phyloP scores from a whole-genome alignment of 371 early-diverging fungal genomes.

The Basidiobolus meristosporus region DNA sequence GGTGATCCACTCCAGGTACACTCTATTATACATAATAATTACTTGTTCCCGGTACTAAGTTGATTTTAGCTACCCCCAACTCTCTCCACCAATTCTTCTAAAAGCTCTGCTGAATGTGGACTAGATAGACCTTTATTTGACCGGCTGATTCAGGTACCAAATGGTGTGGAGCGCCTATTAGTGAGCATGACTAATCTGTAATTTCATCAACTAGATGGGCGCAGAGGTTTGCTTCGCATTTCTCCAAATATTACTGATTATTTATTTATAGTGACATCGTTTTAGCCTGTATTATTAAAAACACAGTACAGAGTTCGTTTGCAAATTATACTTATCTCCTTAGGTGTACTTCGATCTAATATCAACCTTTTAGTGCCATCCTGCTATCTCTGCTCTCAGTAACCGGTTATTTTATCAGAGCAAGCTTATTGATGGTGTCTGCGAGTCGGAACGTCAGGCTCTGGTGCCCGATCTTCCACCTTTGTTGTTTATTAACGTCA shows the following conservation, averaged over 20 bases:
- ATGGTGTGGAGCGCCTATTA: background rate
- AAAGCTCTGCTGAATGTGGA: slow-evolving; percentile 20
- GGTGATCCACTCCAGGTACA: slow-evolving; percentile 65
- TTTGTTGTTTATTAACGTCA: slow-evolving; percentile 38
- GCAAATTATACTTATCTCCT: background rate
- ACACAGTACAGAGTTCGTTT: slow-evolving; percentile 64
- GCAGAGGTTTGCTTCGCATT: background rate
- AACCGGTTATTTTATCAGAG: slow-evolving; percentile 53
- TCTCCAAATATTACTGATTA: background rate
- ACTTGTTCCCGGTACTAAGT: background rate
- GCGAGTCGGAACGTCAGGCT: slow-evolving; percentile 15
- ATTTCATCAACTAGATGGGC: slow-evolving; percentile 11
- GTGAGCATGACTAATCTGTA: slow-evolving; percentile 1
- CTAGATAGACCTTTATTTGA: slow-evolving; percentile 72
- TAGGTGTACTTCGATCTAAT: background rate
- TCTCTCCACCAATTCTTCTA: slow-evolving; percentile 18
- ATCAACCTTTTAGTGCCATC: slow-evolving; percentile 40
- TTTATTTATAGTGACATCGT: background rate
- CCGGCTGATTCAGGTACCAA: slow-evolving; percentile 30
- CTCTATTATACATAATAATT: too few species aligned
- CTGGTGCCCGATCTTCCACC: slow-evolving; percentile 29
- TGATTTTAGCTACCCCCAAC: slow-evolving; percentile 55
- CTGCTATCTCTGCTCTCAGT: slow-evolving; percentile 44
- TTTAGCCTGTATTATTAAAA: slow-evolving; percentile 31
- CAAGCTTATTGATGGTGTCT: slow-evolving; percentile 29